Conservation (phyloP, 1,284 basidiomycete genomes). For the Cutaneotrichosporon cavernicola region DNA sequence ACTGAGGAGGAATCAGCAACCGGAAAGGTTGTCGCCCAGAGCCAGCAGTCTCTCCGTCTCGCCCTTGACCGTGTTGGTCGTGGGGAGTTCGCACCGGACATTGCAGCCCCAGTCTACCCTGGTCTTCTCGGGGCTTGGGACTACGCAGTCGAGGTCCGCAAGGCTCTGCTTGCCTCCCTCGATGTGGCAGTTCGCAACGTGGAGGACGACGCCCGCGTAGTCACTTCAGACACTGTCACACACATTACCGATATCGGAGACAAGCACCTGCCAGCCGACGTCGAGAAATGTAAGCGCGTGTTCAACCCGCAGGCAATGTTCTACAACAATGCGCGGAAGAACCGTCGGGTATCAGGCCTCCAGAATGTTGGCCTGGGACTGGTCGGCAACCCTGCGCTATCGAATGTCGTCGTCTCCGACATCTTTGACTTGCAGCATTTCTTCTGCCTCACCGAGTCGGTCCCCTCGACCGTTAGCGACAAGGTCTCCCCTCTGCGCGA, state of each 20-base stretch:
- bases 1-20: slow-evolving; percentile 75
- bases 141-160: slow-evolving; percentile 81
- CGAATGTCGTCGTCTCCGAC: slow-evolving; percentile 62
- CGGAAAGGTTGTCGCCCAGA: slow-evolving; percentile 59
- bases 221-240: slow-evolving; percentile 69
- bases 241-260: slow-evolving; percentile 72
- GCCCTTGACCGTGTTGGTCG: slow-evolving; percentile 76
- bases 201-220: slow-evolving; percentile 76
- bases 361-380: slow-evolving; percentile 46
- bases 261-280: slow-evolving; percentile 73
- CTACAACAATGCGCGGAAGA: slow-evolving; percentile 55
- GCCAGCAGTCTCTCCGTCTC: slow-evolving; percentile 63
- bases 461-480: slow-evolving; percentile 51
- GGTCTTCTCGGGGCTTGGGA: slow-evolving; percentile 84
- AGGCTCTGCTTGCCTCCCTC: slow-evolving; percentile 69
- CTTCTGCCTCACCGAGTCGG: slow-evolving; percentile 56
- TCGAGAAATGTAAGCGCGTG: slow-evolving; percentile 74
- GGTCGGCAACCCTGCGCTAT: slow-evolving; percentile 41
- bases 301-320: slow-evolving; percentile 99
- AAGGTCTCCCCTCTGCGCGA: slow-evolving; percentile 29
- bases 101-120: slow-evolving; percentile 73
- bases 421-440: slow-evolving; percentile 85
- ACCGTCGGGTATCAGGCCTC: slow-evolving; percentile 55
- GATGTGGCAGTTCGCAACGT: slow-evolving; percentile 77
- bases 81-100: slow-evolving; percentile 62